A percentile compares a stretch with the other conserved stretches of the same genome.
Conservation (phyloP, 768 basidiomycete species). For the Psilocybe cubensis region DNA sequence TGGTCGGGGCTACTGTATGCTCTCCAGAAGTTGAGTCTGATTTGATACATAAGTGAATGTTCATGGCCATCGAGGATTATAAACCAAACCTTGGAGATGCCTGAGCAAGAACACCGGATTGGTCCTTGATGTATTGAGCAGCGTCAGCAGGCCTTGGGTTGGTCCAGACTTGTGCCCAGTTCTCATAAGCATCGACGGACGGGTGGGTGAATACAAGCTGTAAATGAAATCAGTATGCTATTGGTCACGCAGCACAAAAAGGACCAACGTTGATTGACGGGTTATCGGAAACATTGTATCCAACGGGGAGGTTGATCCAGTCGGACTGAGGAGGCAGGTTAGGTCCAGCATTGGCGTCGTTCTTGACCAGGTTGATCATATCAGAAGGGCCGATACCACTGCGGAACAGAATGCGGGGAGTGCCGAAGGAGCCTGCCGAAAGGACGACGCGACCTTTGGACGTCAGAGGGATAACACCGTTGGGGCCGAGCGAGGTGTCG, state of each 20-base stretch:
- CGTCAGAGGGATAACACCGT: slow-evolving; percentile 58
- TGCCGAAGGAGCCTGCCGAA: slow-evolving; percentile 59
- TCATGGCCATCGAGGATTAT: background rate
- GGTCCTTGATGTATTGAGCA: slow-evolving; percentile 51
- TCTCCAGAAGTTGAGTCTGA: slow-evolving; percentile 66
- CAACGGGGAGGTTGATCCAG: slow-evolving; percentile 66
- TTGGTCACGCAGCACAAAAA: background rate
- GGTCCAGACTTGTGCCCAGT: slow-evolving; percentile 62
- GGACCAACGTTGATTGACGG: slow-evolving; percentile 56
- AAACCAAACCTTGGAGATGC: slow-evolving; percentile 44
- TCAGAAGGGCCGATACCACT: slow-evolving; percentile 66
- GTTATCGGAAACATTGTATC: slow-evolving; percentile 59
- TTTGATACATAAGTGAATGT: background rate
- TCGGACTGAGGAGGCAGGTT: slow-evolving; percentile 49
- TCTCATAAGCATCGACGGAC: slow-evolving; percentile 64
- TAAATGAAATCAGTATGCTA: background rate
- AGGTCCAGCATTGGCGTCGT: slow-evolving; percentile 46
- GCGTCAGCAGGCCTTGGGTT: slow-evolving; percentile 59
- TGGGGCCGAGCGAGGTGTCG: slow-evolving; percentile 56
- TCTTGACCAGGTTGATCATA: slow-evolving; percentile 54
- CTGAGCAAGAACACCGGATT: slow-evolving; percentile 59
- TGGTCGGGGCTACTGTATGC: slow-evolving; percentile 49
- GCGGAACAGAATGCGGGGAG: slow-evolving; percentile 59
- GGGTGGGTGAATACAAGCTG: slow-evolving; percentile 69
- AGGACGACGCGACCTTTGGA: slow-evolving; percentile 63